Evolutionary conservation across 257 asterid species (phyloP).

Genomic region (Ilex asprella): DNA sequence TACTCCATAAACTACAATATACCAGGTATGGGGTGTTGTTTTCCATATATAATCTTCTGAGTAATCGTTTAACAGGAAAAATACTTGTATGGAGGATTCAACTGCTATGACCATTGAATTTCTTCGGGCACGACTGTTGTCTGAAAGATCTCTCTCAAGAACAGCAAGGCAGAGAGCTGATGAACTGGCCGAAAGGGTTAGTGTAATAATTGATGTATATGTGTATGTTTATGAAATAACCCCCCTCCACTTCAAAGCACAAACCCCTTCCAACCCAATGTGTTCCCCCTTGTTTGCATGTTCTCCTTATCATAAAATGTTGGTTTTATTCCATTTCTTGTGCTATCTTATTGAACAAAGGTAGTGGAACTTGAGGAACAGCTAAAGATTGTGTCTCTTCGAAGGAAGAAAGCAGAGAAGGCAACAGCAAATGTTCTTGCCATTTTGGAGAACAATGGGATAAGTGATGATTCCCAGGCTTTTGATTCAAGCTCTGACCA

Average conservation of each 20-base stretch:
- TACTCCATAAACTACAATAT: neutral
- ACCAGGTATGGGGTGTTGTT: constrained; percentile 10
- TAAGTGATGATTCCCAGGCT: constrained; percentile 62
- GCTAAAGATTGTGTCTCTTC: constrained; percentile 59
- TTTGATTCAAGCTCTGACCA: constrained; percentile 66
- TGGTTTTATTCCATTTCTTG: constrained; percentile 1
- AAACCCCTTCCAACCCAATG: neutral
- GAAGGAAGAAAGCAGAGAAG: constrained; percentile 86
- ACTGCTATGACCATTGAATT: constrained; percentile 72
- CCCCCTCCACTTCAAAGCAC: neutral
- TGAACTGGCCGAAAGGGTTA: constrained; percentile 84
- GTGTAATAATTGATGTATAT: constrained; percentile 11
- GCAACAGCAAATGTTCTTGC: constrained; percentile 82
- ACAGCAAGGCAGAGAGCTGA: constrained; percentile 79
- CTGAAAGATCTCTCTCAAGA: constrained; percentile 87
- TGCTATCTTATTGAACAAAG: constrained; percentile 23
- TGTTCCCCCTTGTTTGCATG: constrained; percentile 3
- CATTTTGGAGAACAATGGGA: constrained; percentile 58
- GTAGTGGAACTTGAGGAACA: constrained; percentile 81
- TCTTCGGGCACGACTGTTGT: constrained; percentile 73
- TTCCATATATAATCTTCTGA: constrained; percentile 7
- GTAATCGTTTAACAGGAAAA: constrained; percentile 32
- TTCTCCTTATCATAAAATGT: constrained; percentile 4
- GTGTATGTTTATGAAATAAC: constrained; percentile 3
- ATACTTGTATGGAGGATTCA: constrained; percentile 52